Evolutionary conservation across 805 yeast genomes (phyloP).

Genomic region (Pichia eremophila): DNA sequence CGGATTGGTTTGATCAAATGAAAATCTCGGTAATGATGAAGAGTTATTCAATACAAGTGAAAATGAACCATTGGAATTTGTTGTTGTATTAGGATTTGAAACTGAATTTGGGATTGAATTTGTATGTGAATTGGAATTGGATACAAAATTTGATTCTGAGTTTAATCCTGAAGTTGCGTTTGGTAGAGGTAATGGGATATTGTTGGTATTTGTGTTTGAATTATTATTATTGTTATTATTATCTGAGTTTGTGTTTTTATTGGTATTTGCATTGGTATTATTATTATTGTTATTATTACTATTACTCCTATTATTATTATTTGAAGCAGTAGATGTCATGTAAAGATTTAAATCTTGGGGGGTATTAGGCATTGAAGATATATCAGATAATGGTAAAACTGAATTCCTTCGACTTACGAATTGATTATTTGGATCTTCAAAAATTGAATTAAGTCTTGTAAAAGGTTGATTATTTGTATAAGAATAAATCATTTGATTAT

Average conservation of each 20-base stretch:
- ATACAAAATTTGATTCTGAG: no score
- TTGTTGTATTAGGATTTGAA: not conserved
- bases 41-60: not conserved
- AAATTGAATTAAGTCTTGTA: conserved; percentile 13
- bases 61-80: not conserved
- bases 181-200: no score
- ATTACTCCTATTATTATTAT: no score
- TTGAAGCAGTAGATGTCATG: not conserved
- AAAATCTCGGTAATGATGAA: not conserved
- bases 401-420: conserved; percentile 15
- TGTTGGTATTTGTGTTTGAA: not conserved
- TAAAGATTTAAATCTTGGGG: not conserved
- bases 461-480: not conserved
- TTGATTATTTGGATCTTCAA: conserved; percentile 14
- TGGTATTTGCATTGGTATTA: no score
- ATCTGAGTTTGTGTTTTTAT: no score
- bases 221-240: not conserved
- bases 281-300: not conserved
- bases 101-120: not conserved
- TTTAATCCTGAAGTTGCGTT: no score
- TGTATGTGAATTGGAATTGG: not conserved
- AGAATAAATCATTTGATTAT: not conserved
- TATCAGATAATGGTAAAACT: conserved; percentile 6
- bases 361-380: not conserved
- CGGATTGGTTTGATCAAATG: not conserved